Conservation (phyloP, 768 basidiomycete genomes). For the Leucocoprinus leucothites region DNA sequence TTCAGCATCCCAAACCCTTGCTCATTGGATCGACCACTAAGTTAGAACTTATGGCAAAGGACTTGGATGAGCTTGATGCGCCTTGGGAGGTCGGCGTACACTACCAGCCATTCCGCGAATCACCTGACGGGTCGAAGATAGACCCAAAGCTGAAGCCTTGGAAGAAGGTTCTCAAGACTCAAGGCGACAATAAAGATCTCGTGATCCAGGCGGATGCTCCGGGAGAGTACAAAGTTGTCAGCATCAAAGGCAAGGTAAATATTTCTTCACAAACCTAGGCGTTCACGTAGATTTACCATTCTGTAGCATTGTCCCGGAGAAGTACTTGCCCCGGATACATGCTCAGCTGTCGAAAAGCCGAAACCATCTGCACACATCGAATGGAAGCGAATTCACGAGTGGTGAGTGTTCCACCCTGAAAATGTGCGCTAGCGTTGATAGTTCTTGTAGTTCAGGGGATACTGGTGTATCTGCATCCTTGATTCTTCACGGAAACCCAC, state of each 20-base stretch:
- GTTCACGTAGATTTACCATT: constrained; percentile 11
- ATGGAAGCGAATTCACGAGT: constrained; percentile 89
- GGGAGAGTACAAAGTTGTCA: constrained; percentile 73
- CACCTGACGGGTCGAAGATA: constrained; percentile 29
- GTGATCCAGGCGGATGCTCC: constrained; percentile 53
- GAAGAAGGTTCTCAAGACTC: constrained; percentile 58
- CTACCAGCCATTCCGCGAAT: constrained; percentile 49
- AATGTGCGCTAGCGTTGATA: constrained; percentile 5
- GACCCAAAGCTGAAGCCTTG: constrained; percentile 51
- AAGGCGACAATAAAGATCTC: constrained; percentile 40
- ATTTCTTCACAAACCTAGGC: constrained; percentile 1
- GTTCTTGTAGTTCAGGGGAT: constrained; percentile 67
- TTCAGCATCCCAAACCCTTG: constrained; percentile 66
- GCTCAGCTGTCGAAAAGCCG: constrained; percentile 72
- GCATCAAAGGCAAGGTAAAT: constrained; percentile 66
- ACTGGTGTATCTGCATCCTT: constrained; percentile 88
- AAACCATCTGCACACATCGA: constrained; percentile 80
- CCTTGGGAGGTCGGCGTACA: constrained; percentile 65
- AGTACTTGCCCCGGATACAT: constrained; percentile 79
- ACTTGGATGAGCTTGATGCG: constrained; percentile 58
- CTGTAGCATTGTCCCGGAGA: constrained; percentile 72
- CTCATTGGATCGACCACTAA: constrained; percentile 66
- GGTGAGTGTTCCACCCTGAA: constrained; percentile 42
- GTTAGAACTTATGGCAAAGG: constrained; percentile 49
- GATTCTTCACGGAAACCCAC: constrained; percentile 83